phyloP scores from a whole-genome alignment of 2,329 filamentous ascomycete species.

The Lecanosticta acicola region DNA sequence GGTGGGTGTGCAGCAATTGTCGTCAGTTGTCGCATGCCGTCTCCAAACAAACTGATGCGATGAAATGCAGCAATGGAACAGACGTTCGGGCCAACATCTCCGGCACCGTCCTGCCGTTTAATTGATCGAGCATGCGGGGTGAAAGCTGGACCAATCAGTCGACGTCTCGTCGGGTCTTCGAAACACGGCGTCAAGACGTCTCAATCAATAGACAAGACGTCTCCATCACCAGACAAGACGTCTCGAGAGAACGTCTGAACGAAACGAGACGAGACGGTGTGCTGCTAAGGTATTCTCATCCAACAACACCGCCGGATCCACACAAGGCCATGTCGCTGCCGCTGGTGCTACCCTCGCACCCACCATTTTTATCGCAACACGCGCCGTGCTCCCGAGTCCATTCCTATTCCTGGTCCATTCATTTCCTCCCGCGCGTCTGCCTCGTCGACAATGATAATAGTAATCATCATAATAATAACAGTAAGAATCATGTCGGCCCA shows the following conservation, averaged over 20 bases:
- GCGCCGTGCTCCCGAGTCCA: slow-evolving; percentile 5
- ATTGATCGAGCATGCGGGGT: no score
- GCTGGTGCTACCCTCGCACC: slow-evolving; percentile 21
- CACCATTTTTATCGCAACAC: no score
- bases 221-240: no score
- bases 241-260: no score
- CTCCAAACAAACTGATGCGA: background rate
- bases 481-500: slow-evolving; percentile 9
- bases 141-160: slow-evolving; percentile 21
- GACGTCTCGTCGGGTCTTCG: slow-evolving; percentile 4
- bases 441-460: slow-evolving; percentile 13
- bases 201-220: no score
- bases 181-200: slow-evolving; percentile 20
- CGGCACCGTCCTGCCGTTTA: background rate
- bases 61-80: background rate
- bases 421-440: slow-evolving; percentile 11
- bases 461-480: no score
- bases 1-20: background rate
- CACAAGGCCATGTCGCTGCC: slow-evolving; percentile 16
- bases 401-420: slow-evolving; percentile 5
- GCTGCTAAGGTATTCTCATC: no score
- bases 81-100: background rate
- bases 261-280: no score
- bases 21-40: slow-evolving; percentile 2
- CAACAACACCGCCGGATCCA: slow-evolving; percentile 12